A percentile compares a stretch with the other conserved stretches of the same genome.
phyloP scores from a whole-genome alignment of 2,329 filamentous ascomycete genomes.

The Monosporascus sp. region DNA sequence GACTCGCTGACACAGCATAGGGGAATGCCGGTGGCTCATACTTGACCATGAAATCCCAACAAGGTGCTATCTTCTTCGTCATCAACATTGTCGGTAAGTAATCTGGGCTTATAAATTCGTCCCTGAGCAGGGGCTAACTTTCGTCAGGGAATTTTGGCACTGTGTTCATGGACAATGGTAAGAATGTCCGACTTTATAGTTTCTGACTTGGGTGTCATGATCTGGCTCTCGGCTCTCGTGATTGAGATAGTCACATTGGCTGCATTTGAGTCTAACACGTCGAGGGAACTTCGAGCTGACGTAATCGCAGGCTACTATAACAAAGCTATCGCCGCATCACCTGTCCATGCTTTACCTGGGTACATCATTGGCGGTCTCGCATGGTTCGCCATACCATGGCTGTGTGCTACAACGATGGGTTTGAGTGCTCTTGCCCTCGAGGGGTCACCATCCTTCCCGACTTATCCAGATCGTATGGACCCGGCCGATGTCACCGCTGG shows the following conservation, averaged over 20 bases:
- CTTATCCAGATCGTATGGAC: constrained; percentile 65
- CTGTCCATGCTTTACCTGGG: constrained; percentile 76
- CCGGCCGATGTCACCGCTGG: constrained; percentile 72
- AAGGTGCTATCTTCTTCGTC: constrained; percentile 81
- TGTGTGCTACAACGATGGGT: constrained; percentile 82
- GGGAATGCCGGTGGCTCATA: constrained; percentile 81
- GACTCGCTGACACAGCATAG: neutral
- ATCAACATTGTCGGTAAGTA: constrained; percentile 56
- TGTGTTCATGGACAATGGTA: constrained; percentile 50
- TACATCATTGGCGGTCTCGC: constrained; percentile 80
- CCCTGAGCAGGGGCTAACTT: neutral
- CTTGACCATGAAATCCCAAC: constrained; percentile 73
- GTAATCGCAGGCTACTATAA: constrained; percentile 72
- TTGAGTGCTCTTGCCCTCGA: constrained; percentile 75
- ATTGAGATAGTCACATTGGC: too few species aligned
- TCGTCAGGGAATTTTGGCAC: constrained; percentile 74
- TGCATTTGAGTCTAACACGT: too few species aligned
- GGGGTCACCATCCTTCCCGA: constrained; percentile 63
- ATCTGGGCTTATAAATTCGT: neutral
- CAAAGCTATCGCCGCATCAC: constrained; percentile 82
- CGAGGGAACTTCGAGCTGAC: neutral
- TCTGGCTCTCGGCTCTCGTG: too few species aligned
- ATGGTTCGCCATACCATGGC: constrained; percentile 90
- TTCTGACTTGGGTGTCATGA: neutral
- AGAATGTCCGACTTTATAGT: constrained; percentile 27